Conservation (phyloP, 345 rosid species). For the Litchi chinensis region DNA sequence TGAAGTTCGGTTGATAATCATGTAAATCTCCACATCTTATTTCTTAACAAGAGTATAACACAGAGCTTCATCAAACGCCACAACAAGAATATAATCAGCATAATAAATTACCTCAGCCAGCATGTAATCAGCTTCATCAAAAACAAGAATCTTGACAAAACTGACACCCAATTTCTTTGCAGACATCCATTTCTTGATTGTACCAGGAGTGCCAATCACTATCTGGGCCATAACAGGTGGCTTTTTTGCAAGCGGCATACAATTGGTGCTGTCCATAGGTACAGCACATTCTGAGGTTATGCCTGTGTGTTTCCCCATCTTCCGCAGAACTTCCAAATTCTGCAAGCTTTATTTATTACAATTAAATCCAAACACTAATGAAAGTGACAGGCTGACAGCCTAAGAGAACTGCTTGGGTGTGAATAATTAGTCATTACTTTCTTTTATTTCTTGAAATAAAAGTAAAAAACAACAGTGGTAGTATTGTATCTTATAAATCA, state of each 20-base stretch:
- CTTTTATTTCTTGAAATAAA: too few species aligned
- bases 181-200: slow-evolving; percentile 75
- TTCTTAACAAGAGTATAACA: too few species aligned
- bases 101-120: slow-evolving; percentile 62
- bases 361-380: background rate
- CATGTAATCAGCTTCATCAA: slow-evolving; percentile 99
- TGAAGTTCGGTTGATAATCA: too few species aligned
- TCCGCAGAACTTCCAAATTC: slow-evolving; percentile 89
- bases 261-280: slow-evolving; percentile 54
- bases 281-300: slow-evolving; percentile 74
- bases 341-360: slow-evolving; percentile 28
- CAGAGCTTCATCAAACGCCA: background rate
- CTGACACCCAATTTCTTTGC: slow-evolving; percentile 53
- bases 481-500: too few species aligned
- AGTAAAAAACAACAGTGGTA: too few species aligned
- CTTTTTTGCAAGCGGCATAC: slow-evolving; percentile 37
- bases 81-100: background rate
- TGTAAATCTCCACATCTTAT: too few species aligned
- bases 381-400: too few species aligned
- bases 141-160: slow-evolving; percentile 76
- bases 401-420: too few species aligned
- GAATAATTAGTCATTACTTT: too few species aligned
- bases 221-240: slow-evolving; percentile 63
- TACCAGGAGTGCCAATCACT: slow-evolving; percentile 97
- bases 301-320: slow-evolving; percentile 92